Percentiles rank a stretch among this genome's conserved stretches.
phyloP scores from a whole-genome alignment of 306 rosid species.

The Medicago lupulina region DNA sequence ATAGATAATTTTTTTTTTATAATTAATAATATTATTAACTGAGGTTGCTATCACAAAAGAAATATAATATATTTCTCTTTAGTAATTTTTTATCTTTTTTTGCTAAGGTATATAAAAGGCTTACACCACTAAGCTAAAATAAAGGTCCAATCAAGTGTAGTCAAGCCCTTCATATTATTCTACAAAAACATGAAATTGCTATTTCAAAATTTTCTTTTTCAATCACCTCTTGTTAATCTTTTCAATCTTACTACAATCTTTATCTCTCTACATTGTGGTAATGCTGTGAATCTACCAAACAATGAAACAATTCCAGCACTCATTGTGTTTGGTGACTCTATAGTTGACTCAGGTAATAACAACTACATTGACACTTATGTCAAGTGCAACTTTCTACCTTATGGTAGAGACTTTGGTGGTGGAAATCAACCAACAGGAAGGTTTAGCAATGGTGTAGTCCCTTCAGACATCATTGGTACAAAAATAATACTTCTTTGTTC shows the following conservation, averaged over 20 bases:
- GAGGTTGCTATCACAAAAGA: too few species aligned
- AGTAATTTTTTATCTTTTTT: too few species aligned
- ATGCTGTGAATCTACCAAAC: slow-evolving; percentile 38
- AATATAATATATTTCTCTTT: too few species aligned
- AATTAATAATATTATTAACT: too few species aligned
- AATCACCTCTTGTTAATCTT: slow-evolving; percentile 8
- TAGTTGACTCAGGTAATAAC: slow-evolving; percentile 78
- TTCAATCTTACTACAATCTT: slow-evolving; percentile 15
- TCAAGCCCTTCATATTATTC: not conserved
- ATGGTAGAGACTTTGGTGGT: slow-evolving; percentile 63
- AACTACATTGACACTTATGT: slow-evolving; percentile 52
- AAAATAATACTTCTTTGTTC: not conserved
- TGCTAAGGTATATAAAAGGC: not conserved
- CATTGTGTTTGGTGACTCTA: slow-evolving; percentile 76
- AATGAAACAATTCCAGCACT: slow-evolving; percentile 66
- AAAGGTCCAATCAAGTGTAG: not conserved
- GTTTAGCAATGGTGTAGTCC: slow-evolving; percentile 67
- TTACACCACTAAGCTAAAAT: not conserved
- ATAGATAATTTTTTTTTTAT: too few species aligned
- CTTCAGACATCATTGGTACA: slow-evolving; percentile 64
- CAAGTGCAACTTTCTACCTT: slow-evolving; percentile 72
- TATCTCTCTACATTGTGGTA: slow-evolving; percentile 13
- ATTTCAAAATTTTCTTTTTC: slow-evolving; percentile 17
- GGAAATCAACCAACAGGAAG: slow-evolving; percentile 65
- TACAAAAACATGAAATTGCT: slow-evolving; percentile 35